These are phyloP conservation scores for Solanum ossicruentum DNA, from an alignment of 257 asterid genomes.

Conservation along the genomic window DNA sequence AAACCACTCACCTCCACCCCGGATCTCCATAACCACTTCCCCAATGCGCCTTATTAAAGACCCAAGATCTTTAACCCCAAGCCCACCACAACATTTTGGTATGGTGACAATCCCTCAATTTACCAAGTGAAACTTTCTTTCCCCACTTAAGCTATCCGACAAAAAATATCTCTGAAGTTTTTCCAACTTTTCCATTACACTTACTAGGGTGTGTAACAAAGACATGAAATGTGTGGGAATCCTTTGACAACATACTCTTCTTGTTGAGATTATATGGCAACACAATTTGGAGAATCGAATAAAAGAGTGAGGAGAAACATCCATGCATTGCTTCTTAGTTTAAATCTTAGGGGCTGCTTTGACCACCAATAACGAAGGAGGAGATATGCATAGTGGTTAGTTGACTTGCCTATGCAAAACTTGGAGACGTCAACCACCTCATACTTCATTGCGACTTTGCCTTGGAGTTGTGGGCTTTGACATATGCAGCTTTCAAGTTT, in stretches of 20 bases:
- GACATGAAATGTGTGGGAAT: not conserved
- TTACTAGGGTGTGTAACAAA: not conserved
- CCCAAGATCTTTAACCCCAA: not conserved
- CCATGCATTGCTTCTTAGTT: not conserved
- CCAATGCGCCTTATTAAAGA: not conserved
- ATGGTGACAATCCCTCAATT: not conserved
- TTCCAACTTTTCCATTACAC: not conserved
- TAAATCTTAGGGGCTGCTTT: not conserved
- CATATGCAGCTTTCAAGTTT: not conserved
- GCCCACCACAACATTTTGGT: not conserved
- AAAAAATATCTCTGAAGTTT: not conserved
- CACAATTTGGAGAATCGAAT: not conserved
- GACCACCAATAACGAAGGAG: not conserved
- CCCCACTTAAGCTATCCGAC: not conserved
- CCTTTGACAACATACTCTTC: not conserved
- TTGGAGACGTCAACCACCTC: not conserved
- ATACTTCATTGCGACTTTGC: not conserved
- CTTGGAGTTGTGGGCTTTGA: not conserved
- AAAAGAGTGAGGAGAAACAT: not conserved
- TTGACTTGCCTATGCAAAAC: not conserved
- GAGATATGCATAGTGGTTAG: not conserved
- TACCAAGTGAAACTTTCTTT: not conserved
- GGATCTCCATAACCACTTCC: not conserved
- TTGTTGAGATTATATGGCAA: not conserved
- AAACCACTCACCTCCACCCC: not conserved